Percentiles rank a stretch among this genome's conserved stretches.
Evolutionary conservation across 2,329 filamentous ascomycete species (phyloP).

Genomic region (Cordyceps militaris): DNA sequence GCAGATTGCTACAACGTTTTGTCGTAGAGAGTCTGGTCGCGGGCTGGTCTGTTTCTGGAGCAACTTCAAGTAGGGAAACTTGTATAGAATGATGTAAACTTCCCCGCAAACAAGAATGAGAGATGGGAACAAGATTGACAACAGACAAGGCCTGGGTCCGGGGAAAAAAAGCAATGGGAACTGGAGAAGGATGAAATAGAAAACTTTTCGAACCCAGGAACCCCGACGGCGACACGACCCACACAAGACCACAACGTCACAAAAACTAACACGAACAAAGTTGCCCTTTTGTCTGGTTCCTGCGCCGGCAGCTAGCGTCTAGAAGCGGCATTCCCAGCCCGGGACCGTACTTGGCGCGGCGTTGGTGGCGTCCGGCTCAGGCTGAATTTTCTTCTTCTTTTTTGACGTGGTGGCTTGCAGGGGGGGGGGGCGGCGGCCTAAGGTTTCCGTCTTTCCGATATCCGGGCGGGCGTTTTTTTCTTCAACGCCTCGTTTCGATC

Average conservation of each 20-base stretch:
- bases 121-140: conserved; percentile 1
- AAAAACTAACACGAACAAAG: background rate
- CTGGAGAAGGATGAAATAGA: conserved; percentile 4
- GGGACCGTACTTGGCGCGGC: conserved; percentile 2
- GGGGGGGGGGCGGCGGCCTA: background rate
- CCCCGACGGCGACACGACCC: background rate
- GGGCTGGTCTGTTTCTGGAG: background rate
- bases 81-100: background rate
- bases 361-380: conserved; percentile 4
- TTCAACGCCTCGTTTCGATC: too few relatives aligned
- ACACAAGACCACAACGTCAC: too few relatives aligned
- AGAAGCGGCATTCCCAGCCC: conserved; percentile 7
- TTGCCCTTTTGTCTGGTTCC: background rate
- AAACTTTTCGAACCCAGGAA: conserved; percentile 6
- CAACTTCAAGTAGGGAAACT: background rate
- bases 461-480: background rate
- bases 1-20: background rate
- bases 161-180: conserved; percentile 7
- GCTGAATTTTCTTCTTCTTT: too few relatives aligned
- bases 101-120: conserved; percentile 11
- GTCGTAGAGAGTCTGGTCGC: background rate
- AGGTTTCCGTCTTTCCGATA: background rate
- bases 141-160: conserved; percentile 3
- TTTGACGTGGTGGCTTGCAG: conserved; percentile 11
- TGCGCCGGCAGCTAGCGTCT: conserved; percentile 13